These are phyloP conservation scores for Litchi chinensis DNA, from an alignment of 345 rosid genomes.

Conservation along the genomic window DNA sequence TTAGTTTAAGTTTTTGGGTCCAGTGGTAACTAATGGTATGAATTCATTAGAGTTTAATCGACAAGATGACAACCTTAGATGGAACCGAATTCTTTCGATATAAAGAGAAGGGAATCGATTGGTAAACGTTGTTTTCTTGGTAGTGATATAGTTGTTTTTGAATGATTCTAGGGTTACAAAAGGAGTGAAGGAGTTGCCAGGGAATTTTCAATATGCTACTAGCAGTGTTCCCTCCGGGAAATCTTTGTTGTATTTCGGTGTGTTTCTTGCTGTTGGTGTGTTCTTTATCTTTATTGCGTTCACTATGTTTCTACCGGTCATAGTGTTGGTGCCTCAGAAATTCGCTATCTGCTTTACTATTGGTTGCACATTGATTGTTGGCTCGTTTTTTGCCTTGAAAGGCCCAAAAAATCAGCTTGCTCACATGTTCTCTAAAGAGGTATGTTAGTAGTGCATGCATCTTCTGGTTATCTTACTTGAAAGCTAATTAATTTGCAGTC, in stretches of 20 bases:
- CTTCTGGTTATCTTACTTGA: background rate
- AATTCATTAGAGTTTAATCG: background rate
- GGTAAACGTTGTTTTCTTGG: background rate
- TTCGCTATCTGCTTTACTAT: constrained; percentile 71
- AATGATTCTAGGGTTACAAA: constrained; percentile 45
- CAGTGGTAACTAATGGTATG: background rate
- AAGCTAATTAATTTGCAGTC: background rate
- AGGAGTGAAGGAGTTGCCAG: constrained; percentile 63
- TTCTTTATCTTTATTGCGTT: constrained; percentile 64
- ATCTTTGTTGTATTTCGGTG: constrained; percentile 55
- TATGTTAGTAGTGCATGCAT: constrained; percentile 3
- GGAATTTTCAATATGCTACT: constrained; percentile 55
- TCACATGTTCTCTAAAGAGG: constrained; percentile 72
- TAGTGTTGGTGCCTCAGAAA: constrained; percentile 74
- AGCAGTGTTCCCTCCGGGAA: constrained; percentile 63
- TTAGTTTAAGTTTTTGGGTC: background rate
- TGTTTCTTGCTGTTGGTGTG: constrained; percentile 59
- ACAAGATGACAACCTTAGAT: background rate
- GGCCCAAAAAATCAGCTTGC: constrained; percentile 63
- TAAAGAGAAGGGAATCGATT: no score
- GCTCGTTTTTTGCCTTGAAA: constrained; percentile 66
- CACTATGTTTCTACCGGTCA: constrained; percentile 74
- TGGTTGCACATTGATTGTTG: constrained; percentile 57
- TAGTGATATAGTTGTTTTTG: background rate
- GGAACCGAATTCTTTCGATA: background rate